phyloP scores from a whole-genome alignment of 208 protist species.

The Acanthamoeba culbertsoni region DNA sequence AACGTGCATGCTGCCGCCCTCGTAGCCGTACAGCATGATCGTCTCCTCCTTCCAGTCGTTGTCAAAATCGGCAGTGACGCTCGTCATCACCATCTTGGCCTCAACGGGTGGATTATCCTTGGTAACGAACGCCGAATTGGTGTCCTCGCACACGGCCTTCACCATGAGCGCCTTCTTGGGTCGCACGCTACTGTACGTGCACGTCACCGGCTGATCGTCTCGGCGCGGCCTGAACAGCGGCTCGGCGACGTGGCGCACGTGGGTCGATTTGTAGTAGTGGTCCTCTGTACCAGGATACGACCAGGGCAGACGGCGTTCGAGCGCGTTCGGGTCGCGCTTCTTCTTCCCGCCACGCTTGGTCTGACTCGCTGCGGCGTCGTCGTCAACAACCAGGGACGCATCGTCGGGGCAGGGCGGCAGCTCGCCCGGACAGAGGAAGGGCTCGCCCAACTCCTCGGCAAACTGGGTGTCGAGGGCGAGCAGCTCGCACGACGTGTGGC shows the following conservation, averaged over 20 bases:
- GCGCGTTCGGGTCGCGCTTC: neutral
- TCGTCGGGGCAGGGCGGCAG: conserved; percentile 7
- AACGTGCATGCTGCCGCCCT: neutral
- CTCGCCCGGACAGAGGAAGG: neutral
- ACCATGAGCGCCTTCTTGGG: conserved; percentile 19
- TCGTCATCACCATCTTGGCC: neutral
- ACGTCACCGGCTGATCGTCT: neutral
- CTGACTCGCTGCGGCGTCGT: neutral
- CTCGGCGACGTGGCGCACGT: neutral
- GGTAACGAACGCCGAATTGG: neutral
- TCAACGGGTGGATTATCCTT: neutral
- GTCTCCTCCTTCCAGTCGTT: conserved; percentile 29
- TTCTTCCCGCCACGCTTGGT: neutral
- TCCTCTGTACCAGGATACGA: neutral
- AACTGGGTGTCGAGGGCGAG: neutral
- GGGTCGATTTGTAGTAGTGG: neutral
- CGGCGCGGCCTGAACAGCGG: neutral
- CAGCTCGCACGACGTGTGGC: neutral
- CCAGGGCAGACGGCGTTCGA: neutral
- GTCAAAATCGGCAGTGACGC: neutral
- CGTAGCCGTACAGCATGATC: neutral
- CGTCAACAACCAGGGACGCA: neutral
- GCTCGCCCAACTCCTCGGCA: neutral
- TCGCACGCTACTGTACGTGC: neutral
- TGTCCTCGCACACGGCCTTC: conserved; percentile 1